Evolutionary conservation across 768 basidiomycete genomes (phyloP).

Genomic region (Mycena amicta): DNA sequence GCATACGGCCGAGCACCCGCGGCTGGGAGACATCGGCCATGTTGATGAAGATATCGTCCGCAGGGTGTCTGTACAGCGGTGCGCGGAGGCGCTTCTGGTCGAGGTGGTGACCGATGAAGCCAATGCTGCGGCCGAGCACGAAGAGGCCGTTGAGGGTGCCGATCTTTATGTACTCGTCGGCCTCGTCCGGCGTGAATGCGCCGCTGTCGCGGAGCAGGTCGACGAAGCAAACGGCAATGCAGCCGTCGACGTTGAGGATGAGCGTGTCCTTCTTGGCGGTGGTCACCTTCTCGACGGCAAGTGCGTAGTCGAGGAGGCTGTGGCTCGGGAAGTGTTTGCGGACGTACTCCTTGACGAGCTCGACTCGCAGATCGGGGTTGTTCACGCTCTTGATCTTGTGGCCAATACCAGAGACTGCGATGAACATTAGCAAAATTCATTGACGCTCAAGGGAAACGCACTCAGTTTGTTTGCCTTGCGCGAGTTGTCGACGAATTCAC

Average conservation of each 20-base stretch:
- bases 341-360: slow-evolving; percentile 95
- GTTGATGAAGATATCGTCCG: slow-evolving; percentile 95
- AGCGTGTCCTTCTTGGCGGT: slow-evolving; percentile 98
- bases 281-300: slow-evolving; percentile 97
- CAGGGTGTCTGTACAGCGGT: slow-evolving; percentile 92
- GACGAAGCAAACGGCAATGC: slow-evolving; percentile 95
- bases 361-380: slow-evolving; percentile 91
- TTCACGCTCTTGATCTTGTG: slow-evolving; percentile 99
- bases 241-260: slow-evolving; percentile 96
- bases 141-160: slow-evolving; percentile 96
- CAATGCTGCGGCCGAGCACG: slow-evolving; percentile 95
- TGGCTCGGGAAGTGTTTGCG: slow-evolving; percentile 95
- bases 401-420: slow-evolving; percentile 89
- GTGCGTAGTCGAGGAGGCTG: slow-evolving; percentile 89
- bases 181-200: slow-evolving; percentile 94
- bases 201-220: slow-evolving; percentile 91
- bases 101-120: slow-evolving; percentile 94
- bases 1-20: slow-evolving; percentile 67
- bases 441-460: too few relatives aligned
- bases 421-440: too few relatives aligned
- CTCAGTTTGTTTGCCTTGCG: slow-evolving; percentile 94
- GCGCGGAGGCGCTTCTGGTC: slow-evolving; percentile 96
- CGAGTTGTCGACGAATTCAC: slow-evolving; percentile 95
- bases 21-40: slow-evolving; percentile 86
- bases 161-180: slow-evolving; percentile 97